Percentiles rank a stretch among this genome's conserved stretches.
Conservation (phyloP, 345 rosid genomes). For the Nephelium lappaceum region DNA sequence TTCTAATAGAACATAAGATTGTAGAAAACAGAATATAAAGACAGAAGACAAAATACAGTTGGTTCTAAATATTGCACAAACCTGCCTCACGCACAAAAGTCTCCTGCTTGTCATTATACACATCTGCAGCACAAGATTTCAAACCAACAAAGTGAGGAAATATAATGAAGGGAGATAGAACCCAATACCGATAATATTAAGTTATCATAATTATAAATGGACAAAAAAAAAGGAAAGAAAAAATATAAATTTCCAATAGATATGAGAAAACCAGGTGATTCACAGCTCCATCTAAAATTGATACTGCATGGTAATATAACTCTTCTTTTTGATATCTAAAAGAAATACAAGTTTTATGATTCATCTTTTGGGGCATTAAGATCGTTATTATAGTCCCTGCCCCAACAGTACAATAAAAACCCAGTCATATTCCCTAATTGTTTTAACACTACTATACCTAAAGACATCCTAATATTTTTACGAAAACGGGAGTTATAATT, state of each 20-base stretch:
- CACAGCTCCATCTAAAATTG: neutral
- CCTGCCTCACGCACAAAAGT: conserved; percentile 92
- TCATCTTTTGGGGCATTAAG: neutral
- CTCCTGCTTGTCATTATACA: conserved; percentile 79
- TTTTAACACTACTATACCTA: neutral
- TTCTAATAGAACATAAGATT: neutral
- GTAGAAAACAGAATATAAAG: neutral
- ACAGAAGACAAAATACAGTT: neutral
- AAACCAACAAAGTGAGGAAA: conserved; percentile 20
- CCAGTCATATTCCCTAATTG: neutral
- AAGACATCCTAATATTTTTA: neutral
- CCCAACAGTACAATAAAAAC: neutral
- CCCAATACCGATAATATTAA: neutral
- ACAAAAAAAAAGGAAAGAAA: neutral
- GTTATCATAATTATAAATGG: neutral
- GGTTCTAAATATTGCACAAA: conserved; percentile 31
- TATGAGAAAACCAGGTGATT: neutral
- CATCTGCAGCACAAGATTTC: conserved; percentile 54
- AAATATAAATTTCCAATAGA: neutral
- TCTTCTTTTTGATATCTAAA: neutral
- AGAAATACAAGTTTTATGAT: neutral
- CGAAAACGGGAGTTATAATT: neutral
- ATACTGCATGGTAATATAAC: neutral
- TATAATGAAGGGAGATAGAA: neutral
- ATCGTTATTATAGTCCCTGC: neutral